Conservation (phyloP, 2,329 filamentous ascomycete genomes). For the Graphiopsis chlorocephala region DNA sequence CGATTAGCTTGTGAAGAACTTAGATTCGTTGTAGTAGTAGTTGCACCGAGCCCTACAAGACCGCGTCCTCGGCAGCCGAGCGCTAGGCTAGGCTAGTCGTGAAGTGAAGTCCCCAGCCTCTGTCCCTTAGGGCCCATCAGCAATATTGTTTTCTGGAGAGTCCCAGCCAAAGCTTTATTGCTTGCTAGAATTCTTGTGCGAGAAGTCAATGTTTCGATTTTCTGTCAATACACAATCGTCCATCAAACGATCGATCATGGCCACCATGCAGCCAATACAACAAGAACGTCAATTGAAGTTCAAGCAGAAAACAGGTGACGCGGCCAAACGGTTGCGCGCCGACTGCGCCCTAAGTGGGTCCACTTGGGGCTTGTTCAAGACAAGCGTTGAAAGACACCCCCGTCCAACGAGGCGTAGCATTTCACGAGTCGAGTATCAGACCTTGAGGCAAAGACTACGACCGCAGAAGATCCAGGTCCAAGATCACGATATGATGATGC, state of each 20-base stretch:
- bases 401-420: background rate
- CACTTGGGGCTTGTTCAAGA: background rate
- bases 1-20: background rate
- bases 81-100: background rate
- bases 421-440: background rate
- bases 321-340: constrained; percentile 1
- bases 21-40: background rate
- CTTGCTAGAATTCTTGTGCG: background rate
- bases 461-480: background rate
- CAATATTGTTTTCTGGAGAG: background rate
- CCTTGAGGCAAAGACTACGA: background rate
- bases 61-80: constrained; percentile 4
- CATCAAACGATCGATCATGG: background rate
- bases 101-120: background rate
- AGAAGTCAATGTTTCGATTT: background rate
- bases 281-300: background rate
- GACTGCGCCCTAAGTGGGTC: constrained; percentile 5
- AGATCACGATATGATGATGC: background rate
- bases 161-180: background rate
- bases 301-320: constrained; percentile 1
- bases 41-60: background rate
- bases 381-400: background rate
- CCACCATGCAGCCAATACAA: background rate
- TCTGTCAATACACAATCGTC: background rate
- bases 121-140: background rate